Evolutionary conservation across 768 basidiomycete genomes (phyloP), one percentile per base, ranked within the genome.

Genomic region (Cystofilobasidium capitatum): DNA sequence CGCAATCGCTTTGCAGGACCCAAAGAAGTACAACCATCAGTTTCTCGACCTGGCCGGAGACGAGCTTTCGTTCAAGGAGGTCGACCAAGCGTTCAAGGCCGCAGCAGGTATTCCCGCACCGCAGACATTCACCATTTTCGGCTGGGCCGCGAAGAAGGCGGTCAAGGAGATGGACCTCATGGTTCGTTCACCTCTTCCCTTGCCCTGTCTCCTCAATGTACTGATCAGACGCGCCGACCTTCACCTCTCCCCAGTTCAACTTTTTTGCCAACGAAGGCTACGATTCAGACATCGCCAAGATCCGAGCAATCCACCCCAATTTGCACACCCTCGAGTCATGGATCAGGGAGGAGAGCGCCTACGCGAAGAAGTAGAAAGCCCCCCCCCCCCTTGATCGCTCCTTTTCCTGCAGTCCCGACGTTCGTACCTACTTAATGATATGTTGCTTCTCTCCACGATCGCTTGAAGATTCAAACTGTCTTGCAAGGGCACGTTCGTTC

Each of bases 331-430:
- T 55, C 31, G 3, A 55, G 51, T 2, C 5, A 17, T 55, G 51
- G 51, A 55, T 55, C 51, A 3, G 17, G 29, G 49, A 51, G 49
- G 51, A 55, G 51, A 55, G 51, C 31, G 51, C 26, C 14, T 55
- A 55, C 51, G 2, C 3, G 4, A 55, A 55, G 51, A 31, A 55
- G 51, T 55, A n/a, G 47, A 49, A 20, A n/a, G n/a, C n/a, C n/a
- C n/a, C n/a, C n/a, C n/a, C n/a, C n/a, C n/a, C n/a, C n/a, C n/a
- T n/a, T n/a, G n/a, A n/a, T n/a, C n/a, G n/a, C n/a, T n/a, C n/a
- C n/a, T n/a, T n/a, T n/a, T n/a, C n/a, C n/a, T n/a, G n/a, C n/a
- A n/a, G n/a, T n/a, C n/a, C n/a, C n/a, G n/a, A n/a, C n/a, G n/a
- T n/a, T n/a, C n/a, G n/a, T n/a, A n/a, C n/a, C n/a, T n/a, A n/a